Evolutionary conservation across 2,329 filamentous ascomycete genomes (phyloP), one percentile per base, ranked within the genome.

Genomic region (Helicocarpus griseus): DNA sequence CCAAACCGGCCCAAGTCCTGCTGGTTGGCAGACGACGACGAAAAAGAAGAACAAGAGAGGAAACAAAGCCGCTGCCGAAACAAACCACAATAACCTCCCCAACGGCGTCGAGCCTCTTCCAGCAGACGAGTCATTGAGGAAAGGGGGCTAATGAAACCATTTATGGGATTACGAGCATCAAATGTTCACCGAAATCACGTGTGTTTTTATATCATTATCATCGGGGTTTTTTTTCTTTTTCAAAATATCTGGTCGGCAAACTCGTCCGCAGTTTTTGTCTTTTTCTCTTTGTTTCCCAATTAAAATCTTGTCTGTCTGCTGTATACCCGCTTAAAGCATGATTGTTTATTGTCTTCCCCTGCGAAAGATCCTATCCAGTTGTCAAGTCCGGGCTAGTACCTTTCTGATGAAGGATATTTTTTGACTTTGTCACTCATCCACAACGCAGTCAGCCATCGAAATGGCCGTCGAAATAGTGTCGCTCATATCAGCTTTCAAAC

Each of bases 1-100:
- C 28, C 39, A 48, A 14, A 9, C 38, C 47, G 33, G 19, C 5
- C 56, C 61, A 11, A 48, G 53, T 48, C 31, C 47, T 44, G 54
- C 61, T 45, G 65, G 66, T 49, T 74, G 72, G 72, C 71, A 74
- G 57, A 73, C 67, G 2, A 59, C 57, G 28, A 70, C 68, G 8
- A 73, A 71, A 59, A 72, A 68, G 56, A 73, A 68, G 58, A 62
- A 70, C 50, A 69, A 67, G 53, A 66, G 65, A 54, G 64, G 60
- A 40, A 57, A 58, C 41, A 72, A 69, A 51, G 60, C 62, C 4
- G 59, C 65, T 26, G 60, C 59, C 9, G 69, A 72, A 17, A 53
- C 60, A 14, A 54, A 53, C 29, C 60, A 61, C 24, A 57, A 61
- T 24, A 61, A 62, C n/a, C 48, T 57, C 17, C 54, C 60, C 24